Base-by-base conservation (phyloP, 139 green algal species). In the Ettlia oleoabundans region DNA sequence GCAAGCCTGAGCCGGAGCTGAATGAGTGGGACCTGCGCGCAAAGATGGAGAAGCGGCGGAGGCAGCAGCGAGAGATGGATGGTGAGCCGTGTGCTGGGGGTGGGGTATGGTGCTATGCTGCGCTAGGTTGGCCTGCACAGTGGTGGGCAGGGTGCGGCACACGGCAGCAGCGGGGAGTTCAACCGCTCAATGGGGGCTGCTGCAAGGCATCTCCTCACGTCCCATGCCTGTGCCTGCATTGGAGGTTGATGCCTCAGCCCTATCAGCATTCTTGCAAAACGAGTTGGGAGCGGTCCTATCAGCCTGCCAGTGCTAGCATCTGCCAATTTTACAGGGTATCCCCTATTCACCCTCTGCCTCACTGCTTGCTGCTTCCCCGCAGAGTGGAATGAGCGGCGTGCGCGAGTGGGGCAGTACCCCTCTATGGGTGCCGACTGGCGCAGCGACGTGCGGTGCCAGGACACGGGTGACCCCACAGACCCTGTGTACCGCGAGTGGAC, bases 401-500 rank as follows among this genome's bases (percentile, higher is more conserved):
- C 41, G 0, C 15, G 53, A n/a, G 63, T 83, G 71, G 82, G 85
- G 9, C 42, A 30, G n/a, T 78, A 84, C 64, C 65, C 70, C 52
- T 52, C n/a, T 22, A 18, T 76, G 38, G 74, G 58, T 24, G 26
- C 82, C n/a, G 82, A 85, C 63, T 89, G 85, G 84, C 72, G 84
- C 58, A 80, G 10, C 41, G 84, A 88, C 71, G 43, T 80, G 41
- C 79, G 84, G 19, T 63, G 35, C 58, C 8, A 51, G 47, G 63
- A 83, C 42, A 82, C 79, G 24, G 72, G 68, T 7, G 79, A 86
- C 71, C 79, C 80, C 22, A 76, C 62, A 5, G 43, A 73, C 32
- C 70, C 78, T 28, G 3, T 42, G 22, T 85, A 89, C 72, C 71
- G 55, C 26, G 85, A 89, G 52, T 89, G 86, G 86, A 88, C 58